A percentile compares a stretch with the other conserved stretches of the same genome.
phyloP scores from a whole-genome alignment of 352 stramenopile species.

The Phytophthora brassicae region DNA sequence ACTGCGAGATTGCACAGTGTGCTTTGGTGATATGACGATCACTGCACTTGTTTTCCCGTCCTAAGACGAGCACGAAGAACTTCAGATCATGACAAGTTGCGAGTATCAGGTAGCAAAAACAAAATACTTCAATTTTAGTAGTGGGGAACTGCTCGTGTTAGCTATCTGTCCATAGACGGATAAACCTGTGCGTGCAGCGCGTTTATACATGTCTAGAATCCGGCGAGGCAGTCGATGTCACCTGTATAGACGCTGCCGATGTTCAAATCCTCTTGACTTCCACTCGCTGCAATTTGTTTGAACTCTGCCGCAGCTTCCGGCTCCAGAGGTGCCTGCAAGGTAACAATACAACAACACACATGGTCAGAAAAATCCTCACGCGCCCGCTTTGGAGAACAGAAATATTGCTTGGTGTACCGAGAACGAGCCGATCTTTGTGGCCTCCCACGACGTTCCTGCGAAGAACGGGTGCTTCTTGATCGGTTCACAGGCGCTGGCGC shows the following conservation, averaged over 20 bases:
- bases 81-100: too few species aligned
- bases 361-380: background rate
- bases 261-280: conserved; percentile 56
- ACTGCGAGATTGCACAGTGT: conserved; percentile 48
- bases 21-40: conserved; percentile 50
- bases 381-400: background rate
- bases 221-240: conserved; percentile 73
- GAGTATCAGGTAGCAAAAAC: conserved; percentile 13
- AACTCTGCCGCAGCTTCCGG: conserved; percentile 67
- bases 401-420: conserved; percentile 42
- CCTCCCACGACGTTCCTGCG: conserved; percentile 78
- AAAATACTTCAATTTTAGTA: conserved; percentile 37
- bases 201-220: conserved; percentile 57
- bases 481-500: conserved; percentile 59
- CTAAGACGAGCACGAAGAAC: conserved; percentile 1
- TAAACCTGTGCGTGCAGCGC: conserved; percentile 7
- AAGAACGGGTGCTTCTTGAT: conserved; percentile 88
- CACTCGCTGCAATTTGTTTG: conserved; percentile 64
- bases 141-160: conserved; percentile 6
- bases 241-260: conserved; percentile 73
- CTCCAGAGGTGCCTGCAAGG: conserved; percentile 68
- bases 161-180: background rate
- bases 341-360: background rate
- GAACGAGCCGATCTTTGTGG: conserved; percentile 80
- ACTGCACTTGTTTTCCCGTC: conserved; percentile 23